Evolutionary conservation across 345 rosid genomes (phyloP), one percentile per base, ranked within the genome.

Genomic region (Abelmoschus esculentus): DNA sequence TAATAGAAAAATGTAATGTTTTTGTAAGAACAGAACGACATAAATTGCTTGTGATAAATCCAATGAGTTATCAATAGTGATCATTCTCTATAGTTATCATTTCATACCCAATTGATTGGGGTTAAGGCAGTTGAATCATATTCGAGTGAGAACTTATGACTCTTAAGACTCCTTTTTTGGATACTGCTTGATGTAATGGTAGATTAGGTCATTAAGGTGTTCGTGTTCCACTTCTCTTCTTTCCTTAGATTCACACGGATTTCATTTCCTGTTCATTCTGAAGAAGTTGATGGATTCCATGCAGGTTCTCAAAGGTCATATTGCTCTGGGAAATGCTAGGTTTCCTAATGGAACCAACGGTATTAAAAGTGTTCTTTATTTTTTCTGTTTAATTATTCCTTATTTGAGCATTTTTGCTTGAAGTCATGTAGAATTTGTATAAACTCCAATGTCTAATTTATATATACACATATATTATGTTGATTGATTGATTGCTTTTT

Each of bases 251-350:
- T 42, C 46, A 8, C 46, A 42, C 46, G 13, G 31, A 34, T 68
- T 68, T 69, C 5, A 1, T 69, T 44, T 58, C 38, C 22, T 69
- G 22, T 56, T 56, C 53, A 26, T 29, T 14, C 44, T 26, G 58
- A 70, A 47, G 44, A 42, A 9, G 31, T 42, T 29, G 12, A 26
- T 54, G 29, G 67, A 10, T 69, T 42, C 44, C 29, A 19, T 74
- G 74, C 74, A 95, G 98, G 98, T 95, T 69, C 84, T 95, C 42
- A 95, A 91, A 81, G 99, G 99, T 75, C 98, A 95, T 77, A 90
- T 92, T 77, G 92, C 85, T 70, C 80, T 95, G 18, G 99, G 88
- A 15, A 90, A 85, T 77, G 92, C 92, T 61, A 74, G 86, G 70
- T 95, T 91, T 83, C 99, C 97, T 18, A 88, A 85, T 71, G 98